Conservation (phyloP, 805 yeast species). For the Nakazawaea wyomingensis region DNA sequence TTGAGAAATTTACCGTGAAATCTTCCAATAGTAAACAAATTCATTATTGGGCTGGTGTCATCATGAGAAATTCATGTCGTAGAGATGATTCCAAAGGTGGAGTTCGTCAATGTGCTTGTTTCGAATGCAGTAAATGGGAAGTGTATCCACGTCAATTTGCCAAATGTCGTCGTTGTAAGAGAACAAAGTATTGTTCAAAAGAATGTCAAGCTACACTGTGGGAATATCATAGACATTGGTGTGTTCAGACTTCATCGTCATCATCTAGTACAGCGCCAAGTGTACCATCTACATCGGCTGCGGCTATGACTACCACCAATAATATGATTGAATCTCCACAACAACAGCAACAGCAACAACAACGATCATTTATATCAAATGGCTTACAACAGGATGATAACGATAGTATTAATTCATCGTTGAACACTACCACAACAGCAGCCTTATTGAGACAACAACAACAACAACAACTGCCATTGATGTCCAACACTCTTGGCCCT, state of each 20-base stretch:
- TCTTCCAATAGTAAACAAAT: slow-evolving; percentile 67
- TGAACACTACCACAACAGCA: slow-evolving; percentile 10
- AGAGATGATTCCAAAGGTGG: slow-evolving; percentile 85
- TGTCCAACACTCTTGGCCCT: slow-evolving; percentile 4
- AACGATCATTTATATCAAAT: no score
- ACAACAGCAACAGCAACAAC: slow-evolving; percentile 1
- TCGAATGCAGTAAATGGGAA: slow-evolving; percentile 95
- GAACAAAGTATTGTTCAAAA: slow-evolving; percentile 92
- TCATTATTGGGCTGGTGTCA: slow-evolving; percentile 97
- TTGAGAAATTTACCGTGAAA: slow-evolving; percentile 79
- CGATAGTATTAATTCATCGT: slow-evolving; percentile 6
- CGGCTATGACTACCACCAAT: slow-evolving; percentile 8
- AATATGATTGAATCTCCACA: background rate
- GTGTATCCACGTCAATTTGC: slow-evolving; percentile 85
- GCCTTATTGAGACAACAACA: slow-evolving; percentile 8
- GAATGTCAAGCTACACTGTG: slow-evolving; percentile 90
- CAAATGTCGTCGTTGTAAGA: slow-evolving; percentile 88
- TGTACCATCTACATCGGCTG: slow-evolving; percentile 14
- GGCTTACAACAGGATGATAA: slow-evolving; percentile 9
- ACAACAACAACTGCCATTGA: slow-evolving; percentile 2
- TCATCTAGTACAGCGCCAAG: slow-evolving; percentile 20
- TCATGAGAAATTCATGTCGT: slow-evolving; percentile 92
- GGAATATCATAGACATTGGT: slow-evolving; percentile 94
- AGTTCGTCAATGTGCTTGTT: slow-evolving; percentile 90
- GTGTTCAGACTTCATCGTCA: slow-evolving; percentile 45